A percentile compares a stretch with the other conserved stretches of the same genome.
These are phyloP conservation scores for Colletotrichum sidae DNA, from an alignment of 2,329 filamentous ascomycete genomes.

Conservation along the genomic window DNA sequence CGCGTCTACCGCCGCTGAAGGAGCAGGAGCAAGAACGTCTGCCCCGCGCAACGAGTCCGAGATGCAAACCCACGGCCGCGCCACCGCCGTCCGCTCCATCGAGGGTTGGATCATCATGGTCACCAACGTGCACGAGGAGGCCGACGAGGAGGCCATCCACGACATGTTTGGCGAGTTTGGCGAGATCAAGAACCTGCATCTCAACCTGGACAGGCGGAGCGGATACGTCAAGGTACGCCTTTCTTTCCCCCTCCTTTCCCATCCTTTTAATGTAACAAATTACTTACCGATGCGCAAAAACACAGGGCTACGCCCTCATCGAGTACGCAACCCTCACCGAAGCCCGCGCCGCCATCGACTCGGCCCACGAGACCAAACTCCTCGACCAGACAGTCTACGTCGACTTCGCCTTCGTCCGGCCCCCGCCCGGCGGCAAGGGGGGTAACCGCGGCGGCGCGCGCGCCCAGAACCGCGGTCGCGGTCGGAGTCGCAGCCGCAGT, in stretches of 20 bases:
- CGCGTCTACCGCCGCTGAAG: slow-evolving; percentile 47
- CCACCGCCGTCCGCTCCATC: slow-evolving; percentile 85
- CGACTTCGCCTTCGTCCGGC: slow-evolving; percentile 87
- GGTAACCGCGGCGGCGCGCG: slow-evolving; percentile 52
- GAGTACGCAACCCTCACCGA: slow-evolving; percentile 85
- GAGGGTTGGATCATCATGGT: slow-evolving; percentile 91
- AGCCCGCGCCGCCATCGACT: slow-evolving; percentile 84
- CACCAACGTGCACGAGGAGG: slow-evolving; percentile 89
- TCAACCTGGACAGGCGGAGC: slow-evolving; percentile 84
- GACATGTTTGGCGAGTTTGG: slow-evolving; percentile 87
- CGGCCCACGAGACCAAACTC: slow-evolving; percentile 80
- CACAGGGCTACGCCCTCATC: slow-evolving; percentile 84
- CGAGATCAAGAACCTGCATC: slow-evolving; percentile 87
- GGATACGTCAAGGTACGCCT: slow-evolving; percentile 83
- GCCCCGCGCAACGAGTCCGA: slow-evolving; percentile 64
- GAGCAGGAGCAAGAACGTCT: too few relatives aligned
- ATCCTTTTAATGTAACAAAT: neutral
- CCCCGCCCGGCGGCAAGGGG: slow-evolving; percentile 66
- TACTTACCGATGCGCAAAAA: neutral
- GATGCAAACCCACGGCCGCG: slow-evolving; percentile 79
- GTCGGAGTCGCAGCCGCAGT: slow-evolving; percentile 54
- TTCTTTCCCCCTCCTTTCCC: neutral
- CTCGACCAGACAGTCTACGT: slow-evolving; percentile 85
- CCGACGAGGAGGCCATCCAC: slow-evolving; percentile 83
- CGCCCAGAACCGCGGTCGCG: slow-evolving; percentile 49